Evolutionary conservation across 768 basidiomycete genomes (phyloP), one percentile per base, ranked within the genome.

Genomic region (Cystobasidiopsis lactophilus): DNA sequence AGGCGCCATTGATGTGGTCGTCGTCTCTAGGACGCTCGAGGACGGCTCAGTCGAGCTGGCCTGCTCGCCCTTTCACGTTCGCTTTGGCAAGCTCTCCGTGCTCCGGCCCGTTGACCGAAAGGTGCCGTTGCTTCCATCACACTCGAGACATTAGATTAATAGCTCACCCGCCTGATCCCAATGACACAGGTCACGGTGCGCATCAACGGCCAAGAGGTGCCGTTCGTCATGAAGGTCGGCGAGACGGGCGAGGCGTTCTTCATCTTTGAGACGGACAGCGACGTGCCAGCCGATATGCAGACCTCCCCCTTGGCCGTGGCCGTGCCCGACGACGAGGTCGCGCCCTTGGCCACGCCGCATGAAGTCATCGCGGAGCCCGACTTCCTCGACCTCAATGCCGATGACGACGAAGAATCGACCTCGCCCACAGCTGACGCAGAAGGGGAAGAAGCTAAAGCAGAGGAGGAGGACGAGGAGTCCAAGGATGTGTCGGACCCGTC

Each of bases 1-100:
- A n/a, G n/a, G n/a, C n/a, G 93, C 93, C 40, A 93, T 96, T 74
- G 91, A 98, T 73, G 85, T 98, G 67, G 88, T 98, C 62, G 91
- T 96, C 59, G 77, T 98, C 44, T 77, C 80, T 57, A 76, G 80
- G 44, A 77, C 76, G 23, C 69, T 74, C n/a, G 71, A 73, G 58
- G 64, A 61, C 7, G 61, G 58, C 30, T 45, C 56, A 71, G 72
- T 71, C 29, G 79, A 79, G 61, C 75, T 93, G 16, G 80, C 76
- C 1, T 93, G 88, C 64, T 86, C 85, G 2, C 93, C 91, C 1
- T 98, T 98, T 63, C 93, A 95, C 65, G 89, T 98, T 40, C 73
- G 91, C 56, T 95, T 95, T 67, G 93, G 93, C 48, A 96, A 96
- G 73, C 80, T 86, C 73, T 85, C 91, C 67, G 85, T 95, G 9